Conservation (phyloP, 2,329 filamentous ascomycete genomes). For the Mollisiaceae sp. region DNA sequence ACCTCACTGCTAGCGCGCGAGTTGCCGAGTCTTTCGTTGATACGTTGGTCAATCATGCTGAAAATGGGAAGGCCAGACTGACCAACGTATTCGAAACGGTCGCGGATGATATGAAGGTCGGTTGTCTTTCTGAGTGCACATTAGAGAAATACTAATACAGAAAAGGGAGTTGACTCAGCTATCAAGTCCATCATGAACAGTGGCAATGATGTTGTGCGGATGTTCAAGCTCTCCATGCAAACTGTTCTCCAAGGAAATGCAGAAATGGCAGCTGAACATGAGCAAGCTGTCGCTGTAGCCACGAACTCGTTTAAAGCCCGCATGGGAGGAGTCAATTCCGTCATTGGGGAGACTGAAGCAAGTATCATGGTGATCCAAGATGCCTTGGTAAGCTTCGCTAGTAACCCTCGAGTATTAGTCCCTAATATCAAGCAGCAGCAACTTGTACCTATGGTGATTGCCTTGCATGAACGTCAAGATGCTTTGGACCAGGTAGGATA, state of each 20-base stretch:
- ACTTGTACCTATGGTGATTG: slow-evolving; percentile 31
- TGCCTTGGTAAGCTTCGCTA: slow-evolving; percentile 30
- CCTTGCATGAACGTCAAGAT: slow-evolving; percentile 34
- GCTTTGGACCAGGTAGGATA: slow-evolving; percentile 33
- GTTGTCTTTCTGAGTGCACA: slow-evolving; percentile 5
- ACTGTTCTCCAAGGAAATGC: slow-evolving; percentile 34
- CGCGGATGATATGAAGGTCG: slow-evolving; percentile 32
- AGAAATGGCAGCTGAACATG: slow-evolving; percentile 39
- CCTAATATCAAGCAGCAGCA: slow-evolving; percentile 23
- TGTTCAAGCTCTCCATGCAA: slow-evolving; percentile 28
- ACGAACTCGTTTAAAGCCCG: slow-evolving; percentile 30
- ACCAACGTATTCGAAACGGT: slow-evolving; percentile 34
- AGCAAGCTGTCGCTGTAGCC: slow-evolving; percentile 34
- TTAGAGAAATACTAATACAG: slow-evolving; percentile 10
- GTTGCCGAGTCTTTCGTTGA: slow-evolving; percentile 36
- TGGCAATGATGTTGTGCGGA: slow-evolving; percentile 24
- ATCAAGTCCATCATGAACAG: slow-evolving; percentile 28
- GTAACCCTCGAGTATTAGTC: slow-evolving; percentile 6
- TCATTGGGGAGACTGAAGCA: slow-evolving; percentile 33
- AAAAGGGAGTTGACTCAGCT: slow-evolving; percentile 29
- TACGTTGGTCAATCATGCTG: slow-evolving; percentile 30
- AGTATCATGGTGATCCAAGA: slow-evolving; percentile 26
- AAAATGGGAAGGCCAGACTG: slow-evolving; percentile 33
- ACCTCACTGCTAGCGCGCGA: slow-evolving; percentile 31
- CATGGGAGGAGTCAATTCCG: slow-evolving; percentile 31